Evolutionary conservation across 2,329 filamentous ascomycete species (phyloP).

Genomic region (Drechmeria coniospora): DNA sequence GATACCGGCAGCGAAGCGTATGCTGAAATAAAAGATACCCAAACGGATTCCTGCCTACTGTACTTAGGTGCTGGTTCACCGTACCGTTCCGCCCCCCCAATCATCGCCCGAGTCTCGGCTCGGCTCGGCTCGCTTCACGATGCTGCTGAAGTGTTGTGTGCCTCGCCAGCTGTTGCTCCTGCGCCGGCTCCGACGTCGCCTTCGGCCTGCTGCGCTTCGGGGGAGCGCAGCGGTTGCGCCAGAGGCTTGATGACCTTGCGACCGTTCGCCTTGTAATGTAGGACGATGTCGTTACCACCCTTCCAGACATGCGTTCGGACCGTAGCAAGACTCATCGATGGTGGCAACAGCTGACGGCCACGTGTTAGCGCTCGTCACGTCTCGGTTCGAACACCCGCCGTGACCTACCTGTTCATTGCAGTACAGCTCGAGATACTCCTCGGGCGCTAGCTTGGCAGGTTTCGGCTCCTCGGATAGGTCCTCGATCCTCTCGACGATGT

Average conservation of each 20-base stretch:
- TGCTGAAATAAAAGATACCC: no score
- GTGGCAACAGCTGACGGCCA: conserved; percentile 43
- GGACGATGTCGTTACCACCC: conserved; percentile 77
- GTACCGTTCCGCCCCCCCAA: no score
- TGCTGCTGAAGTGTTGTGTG: conserved; percentile 4
- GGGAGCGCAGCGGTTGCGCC: conserved; percentile 6
- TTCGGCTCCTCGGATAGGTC: conserved; percentile 44
- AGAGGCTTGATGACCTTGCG: conserved; percentile 40
- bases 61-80: no score
- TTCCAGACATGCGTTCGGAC: conserved; percentile 89
- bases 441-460: conserved; percentile 51
- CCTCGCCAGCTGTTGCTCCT: conserved; percentile 6
- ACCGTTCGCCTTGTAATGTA: conserved; percentile 89
- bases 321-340: conserved; percentile 85
- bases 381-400: not conserved
- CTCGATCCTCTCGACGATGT: conserved; percentile 86
- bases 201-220: conserved; percentile 8
- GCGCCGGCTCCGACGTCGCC: conserved; percentile 7
- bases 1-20: no score
- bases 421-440: conserved; percentile 89
- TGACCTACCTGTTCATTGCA: conserved; percentile 84
- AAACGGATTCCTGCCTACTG: no score
- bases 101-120: no score
- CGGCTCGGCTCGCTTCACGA: no score
- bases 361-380: not conserved